phyloP scores from a whole-genome alignment of 2,329 filamentous ascomycete genomes.

The Phaeosphaeria sp. region DNA sequence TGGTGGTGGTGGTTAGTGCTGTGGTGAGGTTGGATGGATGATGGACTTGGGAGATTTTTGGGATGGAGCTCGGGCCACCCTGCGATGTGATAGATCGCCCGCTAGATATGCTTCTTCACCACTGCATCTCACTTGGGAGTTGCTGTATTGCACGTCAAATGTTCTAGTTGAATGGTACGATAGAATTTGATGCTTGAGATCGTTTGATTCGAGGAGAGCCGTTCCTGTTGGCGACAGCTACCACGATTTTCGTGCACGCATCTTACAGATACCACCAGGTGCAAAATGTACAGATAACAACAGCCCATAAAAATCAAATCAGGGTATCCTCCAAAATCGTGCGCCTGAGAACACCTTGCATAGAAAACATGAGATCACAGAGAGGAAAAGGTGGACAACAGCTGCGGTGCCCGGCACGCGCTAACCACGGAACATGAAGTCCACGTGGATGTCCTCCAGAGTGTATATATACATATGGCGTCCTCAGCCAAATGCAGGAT shows the following conservation, averaged over 20 bases:
- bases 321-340: slow-evolving; percentile 24
- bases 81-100: neutral
- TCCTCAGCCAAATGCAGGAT: slow-evolving; percentile 50
- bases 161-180: too few species aligned
- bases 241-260: neutral
- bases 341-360: slow-evolving; percentile 16
- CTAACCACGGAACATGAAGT: neutral
- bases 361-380: neutral
- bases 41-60: slow-evolving; percentile 14
- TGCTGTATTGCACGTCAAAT: too few species aligned
- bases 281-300: slow-evolving; percentile 4
- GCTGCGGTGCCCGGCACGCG: slow-evolving; percentile 1
- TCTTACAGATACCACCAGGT: neutral
- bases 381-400: neutral
- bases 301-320: slow-evolving; percentile 10
- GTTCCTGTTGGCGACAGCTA: slow-evolving; percentile 5
- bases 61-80: neutral
- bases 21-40: neutral
- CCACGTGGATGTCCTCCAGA: neutral
- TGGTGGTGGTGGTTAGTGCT: slow-evolving; percentile 6
- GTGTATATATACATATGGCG: neutral
- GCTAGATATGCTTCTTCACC: neutral
- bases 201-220: neutral
- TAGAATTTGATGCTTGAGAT: neutral
- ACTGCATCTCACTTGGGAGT: neutral